Conservation (phyloP, 2,329 filamentous ascomycete genomes). For the Phialophora tarda region DNA sequence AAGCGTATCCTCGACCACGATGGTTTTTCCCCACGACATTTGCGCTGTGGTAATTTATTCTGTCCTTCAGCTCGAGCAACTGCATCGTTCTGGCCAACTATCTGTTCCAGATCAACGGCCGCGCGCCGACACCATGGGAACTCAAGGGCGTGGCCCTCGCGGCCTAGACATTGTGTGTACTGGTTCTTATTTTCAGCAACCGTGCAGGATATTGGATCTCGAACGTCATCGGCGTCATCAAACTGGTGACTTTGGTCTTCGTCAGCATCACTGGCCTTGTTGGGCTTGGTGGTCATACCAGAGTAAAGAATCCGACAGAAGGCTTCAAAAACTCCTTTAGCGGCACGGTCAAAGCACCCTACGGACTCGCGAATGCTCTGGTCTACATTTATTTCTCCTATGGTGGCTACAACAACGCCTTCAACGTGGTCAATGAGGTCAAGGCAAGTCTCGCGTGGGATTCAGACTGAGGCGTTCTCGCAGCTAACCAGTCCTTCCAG, state of each 20-base stretch:
- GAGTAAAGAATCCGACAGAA: slow-evolving; percentile 55
- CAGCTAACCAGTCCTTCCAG: slow-evolving; percentile 6
- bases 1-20: slow-evolving; percentile 67
- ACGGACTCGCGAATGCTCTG: slow-evolving; percentile 63
- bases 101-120: slow-evolving; percentile 62
- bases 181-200: slow-evolving; percentile 59
- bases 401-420: slow-evolving; percentile 63
- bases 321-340: slow-evolving; percentile 64
- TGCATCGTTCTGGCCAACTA: slow-evolving; percentile 69
- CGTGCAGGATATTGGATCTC: slow-evolving; percentile 62
- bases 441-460: slow-evolving; percentile 40
- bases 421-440: slow-evolving; percentile 67
- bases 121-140: slow-evolving; percentile 64
- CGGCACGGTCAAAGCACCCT: slow-evolving; percentile 53
- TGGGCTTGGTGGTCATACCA: slow-evolving; percentile 62
- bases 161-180: slow-evolving; percentile 63
- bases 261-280: slow-evolving; percentile 67
- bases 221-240: slow-evolving; percentile 64
- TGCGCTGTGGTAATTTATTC: slow-evolving; percentile 65
- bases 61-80: slow-evolving; percentile 71
- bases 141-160: slow-evolving; percentile 70
- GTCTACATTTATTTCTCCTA: slow-evolving; percentile 66
- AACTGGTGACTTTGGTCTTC: slow-evolving; percentile 66
- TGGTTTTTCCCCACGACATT: slow-evolving; percentile 70
- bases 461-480: background rate